A percentile compares a stretch with the other conserved stretches of the same genome.
Evolutionary conservation across 495 filamentous ascomycete species (phyloP).

Genomic region (Penicillium manginii): DNA sequence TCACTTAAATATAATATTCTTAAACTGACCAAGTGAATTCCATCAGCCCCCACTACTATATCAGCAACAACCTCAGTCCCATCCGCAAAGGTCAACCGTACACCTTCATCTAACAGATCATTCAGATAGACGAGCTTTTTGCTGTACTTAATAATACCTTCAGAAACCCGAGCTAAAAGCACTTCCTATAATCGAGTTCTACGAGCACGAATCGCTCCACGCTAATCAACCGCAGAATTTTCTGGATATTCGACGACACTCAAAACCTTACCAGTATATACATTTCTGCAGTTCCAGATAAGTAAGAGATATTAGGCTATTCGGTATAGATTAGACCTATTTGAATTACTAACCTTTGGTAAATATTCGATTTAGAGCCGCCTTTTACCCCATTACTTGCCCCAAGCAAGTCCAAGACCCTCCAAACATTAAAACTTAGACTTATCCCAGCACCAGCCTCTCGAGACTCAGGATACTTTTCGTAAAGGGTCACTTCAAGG

Average conservation of each 20-base stretch:
- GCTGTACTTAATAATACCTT: constrained; percentile 38
- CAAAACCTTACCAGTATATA: constrained; percentile 25
- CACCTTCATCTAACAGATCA: constrained; percentile 29
- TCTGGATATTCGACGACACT: constrained; percentile 16
- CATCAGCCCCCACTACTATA: constrained; percentile 56
- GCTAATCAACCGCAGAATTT: constrained; percentile 14
- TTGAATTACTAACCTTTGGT: constrained; percentile 20
- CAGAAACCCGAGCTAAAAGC: constrained; percentile 38
- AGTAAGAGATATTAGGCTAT: neutral
- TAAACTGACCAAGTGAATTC: constrained; percentile 51
- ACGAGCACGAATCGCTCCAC: constrained; percentile 34
- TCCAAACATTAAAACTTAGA: constrained; percentile 42
- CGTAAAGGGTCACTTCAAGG: constrained; percentile 49
- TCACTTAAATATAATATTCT: neutral
- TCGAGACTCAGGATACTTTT: constrained; percentile 48
- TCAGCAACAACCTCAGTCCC: constrained; percentile 41
- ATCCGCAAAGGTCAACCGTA: constrained; percentile 39
- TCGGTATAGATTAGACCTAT: neutral
- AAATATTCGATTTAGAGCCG: constrained; percentile 24
- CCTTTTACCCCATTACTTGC: constrained; percentile 41
- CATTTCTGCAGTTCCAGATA: constrained; percentile 15
- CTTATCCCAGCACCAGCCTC: constrained; percentile 56
- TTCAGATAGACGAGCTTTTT: constrained; percentile 41
- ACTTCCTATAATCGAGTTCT: constrained; percentile 47
- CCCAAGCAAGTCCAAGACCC: constrained; percentile 49